These are phyloP conservation scores for Aspergillus puulaauensis DNA, from an alignment of 2,329 filamentous ascomycete genomes.

Conservation along the genomic window DNA sequence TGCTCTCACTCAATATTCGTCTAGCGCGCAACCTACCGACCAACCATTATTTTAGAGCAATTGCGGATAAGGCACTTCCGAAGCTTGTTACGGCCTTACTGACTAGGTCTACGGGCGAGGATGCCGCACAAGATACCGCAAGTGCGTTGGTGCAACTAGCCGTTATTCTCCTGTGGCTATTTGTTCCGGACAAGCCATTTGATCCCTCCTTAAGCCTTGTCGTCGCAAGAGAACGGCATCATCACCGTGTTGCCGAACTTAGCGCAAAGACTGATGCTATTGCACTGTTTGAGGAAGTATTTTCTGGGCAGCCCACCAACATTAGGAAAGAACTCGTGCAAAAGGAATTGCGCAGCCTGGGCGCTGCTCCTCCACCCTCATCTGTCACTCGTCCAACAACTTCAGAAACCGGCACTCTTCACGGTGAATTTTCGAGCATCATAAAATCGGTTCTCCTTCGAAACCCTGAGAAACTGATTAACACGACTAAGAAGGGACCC, in stretches of 20 bases:
- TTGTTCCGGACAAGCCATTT: constrained; percentile 81
- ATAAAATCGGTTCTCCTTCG: constrained; percentile 61
- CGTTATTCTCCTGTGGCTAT: constrained; percentile 71
- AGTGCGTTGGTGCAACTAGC: constrained; percentile 76
- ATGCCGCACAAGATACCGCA: constrained; percentile 43
- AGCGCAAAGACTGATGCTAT: constrained; percentile 60
- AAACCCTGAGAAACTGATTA: constrained; percentile 30
- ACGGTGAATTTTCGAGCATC: constrained; percentile 79
- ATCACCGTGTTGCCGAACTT: constrained; percentile 57
- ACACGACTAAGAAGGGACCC: constrained; percentile 9
- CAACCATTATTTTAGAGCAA: constrained; percentile 37
- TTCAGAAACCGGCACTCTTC: constrained; percentile 69
- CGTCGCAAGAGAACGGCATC: constrained; percentile 63
- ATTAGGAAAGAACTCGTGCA: constrained; percentile 65
- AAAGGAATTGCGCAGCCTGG: constrained; percentile 62
- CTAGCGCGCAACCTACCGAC: constrained; percentile 22
- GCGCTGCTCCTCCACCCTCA: constrained; percentile 64
- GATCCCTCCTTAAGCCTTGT: constrained; percentile 68
- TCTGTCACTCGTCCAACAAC: constrained; percentile 69
- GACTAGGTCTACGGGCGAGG: constrained; percentile 13
- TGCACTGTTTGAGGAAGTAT: constrained; percentile 62
- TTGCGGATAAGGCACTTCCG: constrained; percentile 31
- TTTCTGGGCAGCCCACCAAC: constrained; percentile 68
- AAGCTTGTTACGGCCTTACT: constrained; percentile 27
- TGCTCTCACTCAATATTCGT: constrained; percentile 14